Conservation (phyloP, 1,284 basidiomycete species). For the Xanthoconium separans region DNA sequence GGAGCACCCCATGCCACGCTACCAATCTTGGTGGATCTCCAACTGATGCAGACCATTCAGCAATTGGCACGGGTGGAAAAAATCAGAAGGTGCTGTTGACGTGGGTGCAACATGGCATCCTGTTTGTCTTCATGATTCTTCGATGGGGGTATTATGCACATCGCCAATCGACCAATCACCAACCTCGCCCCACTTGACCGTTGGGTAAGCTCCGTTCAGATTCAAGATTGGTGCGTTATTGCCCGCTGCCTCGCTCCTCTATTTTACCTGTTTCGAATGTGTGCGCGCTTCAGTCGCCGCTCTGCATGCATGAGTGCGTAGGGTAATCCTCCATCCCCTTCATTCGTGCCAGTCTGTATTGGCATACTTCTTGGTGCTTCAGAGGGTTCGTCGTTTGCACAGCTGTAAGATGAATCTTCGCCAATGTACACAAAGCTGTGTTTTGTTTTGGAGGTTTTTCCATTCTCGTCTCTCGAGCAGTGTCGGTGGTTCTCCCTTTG, state of each 20-base stretch:
- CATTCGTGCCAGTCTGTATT: conserved; percentile 6
- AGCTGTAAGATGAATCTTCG: conserved; percentile 29
- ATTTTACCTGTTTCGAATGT: conserved; percentile 16
- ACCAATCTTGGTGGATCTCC: conserved; percentile 8
- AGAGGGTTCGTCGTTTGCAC: conserved; percentile 17
- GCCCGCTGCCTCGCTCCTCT: conserved; percentile 24
- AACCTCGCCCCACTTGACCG: conserved; percentile 9
- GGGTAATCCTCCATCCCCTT: conserved; percentile 7
- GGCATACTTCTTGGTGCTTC: conserved; percentile 6
- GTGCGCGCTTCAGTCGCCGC: conserved; percentile 9
- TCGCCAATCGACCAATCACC: conserved; percentile 11
- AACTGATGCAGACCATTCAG: conserved; percentile 16
- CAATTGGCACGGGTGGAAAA: conserved; percentile 10
- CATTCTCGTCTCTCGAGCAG: conserved; percentile 3
- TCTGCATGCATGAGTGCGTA: conserved; percentile 8
- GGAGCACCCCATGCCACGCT: conserved; percentile 9
- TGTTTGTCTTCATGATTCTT: conserved; percentile 10
- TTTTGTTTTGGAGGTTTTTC: conserved; percentile 6
- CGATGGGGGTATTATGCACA: conserved; percentile 8
- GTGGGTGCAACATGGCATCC: conserved; percentile 9
- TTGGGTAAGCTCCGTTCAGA: conserved; percentile 30
- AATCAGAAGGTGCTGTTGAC: conserved; percentile 1
- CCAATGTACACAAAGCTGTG: conserved; percentile 11
- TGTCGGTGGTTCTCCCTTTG: not conserved
- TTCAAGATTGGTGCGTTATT: conserved; percentile 15